Percentiles rank a stretch among this genome's conserved stretches.
These are phyloP conservation scores for Tuber calosporum DNA, from an alignment of 495 filamentous ascomycete genomes.

Conservation along the genomic window DNA sequence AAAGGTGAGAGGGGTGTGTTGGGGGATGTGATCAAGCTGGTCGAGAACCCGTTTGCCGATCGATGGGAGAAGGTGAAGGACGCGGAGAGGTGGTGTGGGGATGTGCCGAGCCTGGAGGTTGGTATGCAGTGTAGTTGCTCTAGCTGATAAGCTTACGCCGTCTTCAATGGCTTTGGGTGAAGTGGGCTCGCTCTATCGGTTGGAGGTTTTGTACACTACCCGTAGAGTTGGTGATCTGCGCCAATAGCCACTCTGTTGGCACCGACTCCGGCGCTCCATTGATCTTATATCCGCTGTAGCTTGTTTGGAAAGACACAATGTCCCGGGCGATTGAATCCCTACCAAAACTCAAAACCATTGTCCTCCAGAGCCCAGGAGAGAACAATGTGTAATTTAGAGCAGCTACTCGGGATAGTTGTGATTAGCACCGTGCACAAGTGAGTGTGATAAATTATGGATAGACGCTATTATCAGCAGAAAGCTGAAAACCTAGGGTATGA, in stretches of 20 bases:
- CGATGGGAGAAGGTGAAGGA: conserved; percentile 71
- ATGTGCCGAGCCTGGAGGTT: conserved; percentile 69
- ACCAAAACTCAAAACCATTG: not conserved
- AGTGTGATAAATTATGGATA: not conserved
- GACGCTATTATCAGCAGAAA: not conserved
- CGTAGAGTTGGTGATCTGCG: not conserved
- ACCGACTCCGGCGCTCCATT: not conserved
- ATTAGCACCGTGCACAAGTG: not conserved
- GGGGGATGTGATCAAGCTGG: conserved; percentile 66
- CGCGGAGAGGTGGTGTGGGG: conserved; percentile 67
- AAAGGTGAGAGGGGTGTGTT: conserved; percentile 73
- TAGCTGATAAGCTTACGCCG: conserved; percentile 7
- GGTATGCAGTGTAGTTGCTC: conserved; percentile 86
- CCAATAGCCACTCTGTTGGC: not conserved
- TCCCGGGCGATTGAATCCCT: not conserved
- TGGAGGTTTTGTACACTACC: not conserved
- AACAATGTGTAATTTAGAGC: not conserved
- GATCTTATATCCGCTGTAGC: not conserved
- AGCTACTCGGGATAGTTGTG: not conserved
- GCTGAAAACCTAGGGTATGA: not conserved
- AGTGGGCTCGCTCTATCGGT: not conserved
- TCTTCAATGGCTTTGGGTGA: not conserved
- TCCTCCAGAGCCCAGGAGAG: not conserved
- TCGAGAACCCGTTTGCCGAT: conserved; percentile 74
- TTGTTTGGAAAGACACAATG: not conserved